A percentile compares a stretch with the other conserved stretches of the same genome.
Evolutionary conservation across 345 rosid species (phyloP).

Genomic region (Cochlearia excelsa): DNA sequence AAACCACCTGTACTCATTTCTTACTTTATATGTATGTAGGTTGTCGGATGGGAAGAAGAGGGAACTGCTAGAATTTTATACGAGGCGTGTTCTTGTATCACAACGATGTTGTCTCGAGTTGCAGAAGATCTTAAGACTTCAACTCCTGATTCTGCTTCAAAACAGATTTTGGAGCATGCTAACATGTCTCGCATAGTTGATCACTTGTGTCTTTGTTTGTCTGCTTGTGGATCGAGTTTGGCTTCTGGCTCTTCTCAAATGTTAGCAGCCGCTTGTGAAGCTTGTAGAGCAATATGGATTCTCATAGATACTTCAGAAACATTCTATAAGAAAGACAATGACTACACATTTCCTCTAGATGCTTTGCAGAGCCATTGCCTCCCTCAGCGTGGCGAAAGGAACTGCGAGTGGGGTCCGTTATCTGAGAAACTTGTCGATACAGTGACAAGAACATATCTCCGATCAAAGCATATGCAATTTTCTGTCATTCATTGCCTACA

Average conservation of each 20-base stretch:
- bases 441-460: constrained; percentile 68
- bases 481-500: constrained; percentile 74
- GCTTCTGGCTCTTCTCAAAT: constrained; percentile 71
- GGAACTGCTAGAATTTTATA: constrained; percentile 60
- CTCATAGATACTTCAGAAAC: constrained; percentile 68
- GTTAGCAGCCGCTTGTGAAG: constrained; percentile 76
- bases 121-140: constrained; percentile 53
- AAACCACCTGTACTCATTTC: constrained; percentile 14
- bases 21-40: constrained; percentile 43
- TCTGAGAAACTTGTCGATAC: constrained; percentile 65
- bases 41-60: constrained; percentile 60
- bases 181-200: constrained; percentile 68
- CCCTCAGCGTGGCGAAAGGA: constrained; percentile 53
- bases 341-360: constrained; percentile 60
- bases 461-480: constrained; percentile 73
- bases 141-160: constrained; percentile 48
- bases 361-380: constrained; percentile 52
- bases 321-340: constrained; percentile 45
- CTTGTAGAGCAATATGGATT: constrained; percentile 76
- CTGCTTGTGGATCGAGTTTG: constrained; percentile 75
- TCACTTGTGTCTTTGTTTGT: constrained; percentile 72
- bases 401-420: constrained; percentile 55
- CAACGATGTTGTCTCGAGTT: constrained; percentile 56
- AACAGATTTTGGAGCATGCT: constrained; percentile 73
- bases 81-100: constrained; percentile 70